Conservation (phyloP, 2,329 filamentous ascomycete species). For the Calonectria pseudoturangicola region DNA sequence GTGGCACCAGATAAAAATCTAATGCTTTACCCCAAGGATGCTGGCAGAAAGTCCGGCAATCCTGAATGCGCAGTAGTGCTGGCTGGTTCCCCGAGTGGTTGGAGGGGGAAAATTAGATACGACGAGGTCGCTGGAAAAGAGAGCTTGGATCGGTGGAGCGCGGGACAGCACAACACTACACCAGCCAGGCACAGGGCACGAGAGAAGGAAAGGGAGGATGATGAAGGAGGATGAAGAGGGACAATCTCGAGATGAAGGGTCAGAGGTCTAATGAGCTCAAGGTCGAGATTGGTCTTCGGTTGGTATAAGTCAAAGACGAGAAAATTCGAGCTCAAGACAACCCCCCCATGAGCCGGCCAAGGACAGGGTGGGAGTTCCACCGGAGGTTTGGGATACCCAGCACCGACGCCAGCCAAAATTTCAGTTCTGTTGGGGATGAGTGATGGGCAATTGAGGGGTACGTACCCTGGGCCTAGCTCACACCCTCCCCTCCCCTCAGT, state of each 20-base stretch:
- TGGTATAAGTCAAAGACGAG: constrained; percentile 57
- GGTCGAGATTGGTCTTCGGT: constrained; percentile 51
- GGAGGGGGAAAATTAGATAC: constrained; percentile 54
- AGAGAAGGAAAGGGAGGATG: constrained; percentile 44
- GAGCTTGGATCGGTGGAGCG: constrained; percentile 53
- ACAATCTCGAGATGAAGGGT: constrained; percentile 54
- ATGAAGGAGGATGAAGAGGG: constrained; percentile 52
- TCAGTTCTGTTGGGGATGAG: constrained; percentile 66
- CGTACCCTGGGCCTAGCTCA: constrained; percentile 51
- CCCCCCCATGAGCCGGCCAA: constrained; percentile 47
- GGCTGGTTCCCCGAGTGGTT: constrained; percentile 55
- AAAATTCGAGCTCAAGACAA: constrained; percentile 52
- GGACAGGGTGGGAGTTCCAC: constrained; percentile 51
- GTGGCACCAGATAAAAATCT: constrained; percentile 48
- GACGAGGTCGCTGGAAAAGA: constrained; percentile 45
- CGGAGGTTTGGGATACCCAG: constrained; percentile 50
- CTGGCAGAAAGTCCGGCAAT: constrained; percentile 52
- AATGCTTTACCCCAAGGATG: constrained; percentile 55
- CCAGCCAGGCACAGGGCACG: constrained; percentile 53
- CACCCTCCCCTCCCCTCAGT: constrained; percentile 38
- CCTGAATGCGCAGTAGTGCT: constrained; percentile 53
- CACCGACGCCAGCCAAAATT: constrained; percentile 57
- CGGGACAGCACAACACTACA: constrained; percentile 52
- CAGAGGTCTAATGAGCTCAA: constrained; percentile 52
- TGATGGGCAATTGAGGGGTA: constrained; percentile 52